Conservation (phyloP, 2,329 filamentous ascomycete genomes). For the Diplodia mutila region DNA sequence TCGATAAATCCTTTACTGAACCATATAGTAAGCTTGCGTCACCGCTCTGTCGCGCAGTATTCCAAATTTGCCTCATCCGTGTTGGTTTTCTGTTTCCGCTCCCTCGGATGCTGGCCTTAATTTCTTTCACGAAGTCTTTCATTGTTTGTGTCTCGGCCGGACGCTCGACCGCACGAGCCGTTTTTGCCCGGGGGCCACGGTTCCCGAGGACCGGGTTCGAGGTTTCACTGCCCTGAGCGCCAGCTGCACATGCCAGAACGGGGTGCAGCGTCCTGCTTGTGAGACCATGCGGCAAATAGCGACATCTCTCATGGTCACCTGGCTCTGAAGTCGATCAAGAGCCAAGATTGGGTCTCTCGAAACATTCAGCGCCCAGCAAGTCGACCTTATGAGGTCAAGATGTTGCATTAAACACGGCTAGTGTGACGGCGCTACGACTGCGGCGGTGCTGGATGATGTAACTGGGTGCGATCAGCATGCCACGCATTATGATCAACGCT, state of each 20-base stretch:
- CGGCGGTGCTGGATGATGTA: slow-evolving; percentile 2
- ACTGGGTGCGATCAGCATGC: slow-evolving; percentile 3
- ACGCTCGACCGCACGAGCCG: slow-evolving; percentile 14
- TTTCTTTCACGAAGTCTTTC: slow-evolving; percentile 1
- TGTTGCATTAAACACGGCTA: not conserved
- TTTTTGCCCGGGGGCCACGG: not conserved
- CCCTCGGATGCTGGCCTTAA: not conserved
- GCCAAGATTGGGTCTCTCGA: not conserved
- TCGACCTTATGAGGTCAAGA: not conserved
- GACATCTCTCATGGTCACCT: not conserved
- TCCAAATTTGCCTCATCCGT: slow-evolving; percentile 14
- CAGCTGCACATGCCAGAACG: slow-evolving; percentile 16
- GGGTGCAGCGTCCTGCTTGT: not conserved
- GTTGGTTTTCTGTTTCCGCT: slow-evolving; percentile 2
- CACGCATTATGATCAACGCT: slow-evolving; percentile 12
- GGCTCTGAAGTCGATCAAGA: not conserved
- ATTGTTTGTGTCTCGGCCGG: slow-evolving; percentile 7
- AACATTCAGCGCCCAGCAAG: not conserved
- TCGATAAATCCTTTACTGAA: slow-evolving; percentile 16
- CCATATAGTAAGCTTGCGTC: slow-evolving; percentile 15
- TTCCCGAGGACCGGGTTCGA: not conserved
- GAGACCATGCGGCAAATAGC: not conserved
- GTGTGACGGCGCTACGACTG: slow-evolving; percentile 8
- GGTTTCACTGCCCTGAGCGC: slow-evolving; percentile 18
- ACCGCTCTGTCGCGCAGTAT: not conserved